phyloP scores from a whole-genome alignment of 2,329 filamentous ascomycete genomes.

The Colletotrichum brevisporum region DNA sequence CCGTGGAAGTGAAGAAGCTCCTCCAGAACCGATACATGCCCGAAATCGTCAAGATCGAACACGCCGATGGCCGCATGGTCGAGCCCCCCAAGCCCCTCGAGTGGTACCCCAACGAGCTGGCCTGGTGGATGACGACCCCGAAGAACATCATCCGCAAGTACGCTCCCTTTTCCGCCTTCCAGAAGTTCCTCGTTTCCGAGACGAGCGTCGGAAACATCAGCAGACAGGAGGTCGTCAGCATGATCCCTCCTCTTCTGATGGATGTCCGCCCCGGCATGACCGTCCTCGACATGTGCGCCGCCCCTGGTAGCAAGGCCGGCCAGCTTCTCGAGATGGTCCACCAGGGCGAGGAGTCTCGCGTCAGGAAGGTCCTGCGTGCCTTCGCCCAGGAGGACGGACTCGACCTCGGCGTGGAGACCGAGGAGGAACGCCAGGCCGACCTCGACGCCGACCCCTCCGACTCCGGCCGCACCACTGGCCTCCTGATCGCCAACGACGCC shows the following conservation, averaged over 20 bases:
- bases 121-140: constrained; percentile 98
- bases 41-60: constrained; percentile 86
- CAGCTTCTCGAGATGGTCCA: constrained; percentile 97
- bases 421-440: constrained; percentile 63
- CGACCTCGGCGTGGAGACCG: constrained; percentile 62
- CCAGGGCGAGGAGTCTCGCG: constrained; percentile 88
- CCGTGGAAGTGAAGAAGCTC: constrained; percentile 90
- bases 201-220: constrained; percentile 98
- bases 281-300: constrained; percentile 95
- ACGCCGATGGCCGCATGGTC: constrained; percentile 85
- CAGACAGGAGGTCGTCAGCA: constrained; percentile 97
- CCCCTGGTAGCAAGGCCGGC: constrained; percentile 95
- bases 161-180: constrained; percentile 93
- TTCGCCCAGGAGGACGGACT: constrained; percentile 74
- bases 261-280: constrained; percentile 93
- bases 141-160: constrained; percentile 97
- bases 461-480: constrained; percentile 88
- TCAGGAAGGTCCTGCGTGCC: constrained; percentile 77
- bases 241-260: constrained; percentile 96
- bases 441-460: constrained; percentile 76
- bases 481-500: constrained; percentile 95
- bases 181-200: constrained; percentile 98
- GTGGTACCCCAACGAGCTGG: constrained; percentile 96
- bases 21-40: constrained; percentile 92
- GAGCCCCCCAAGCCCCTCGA: constrained; percentile 84